Evolutionary conservation across 495 filamentous ascomycete genomes (phyloP).

Genomic region (Lepidopterella palustris): DNA sequence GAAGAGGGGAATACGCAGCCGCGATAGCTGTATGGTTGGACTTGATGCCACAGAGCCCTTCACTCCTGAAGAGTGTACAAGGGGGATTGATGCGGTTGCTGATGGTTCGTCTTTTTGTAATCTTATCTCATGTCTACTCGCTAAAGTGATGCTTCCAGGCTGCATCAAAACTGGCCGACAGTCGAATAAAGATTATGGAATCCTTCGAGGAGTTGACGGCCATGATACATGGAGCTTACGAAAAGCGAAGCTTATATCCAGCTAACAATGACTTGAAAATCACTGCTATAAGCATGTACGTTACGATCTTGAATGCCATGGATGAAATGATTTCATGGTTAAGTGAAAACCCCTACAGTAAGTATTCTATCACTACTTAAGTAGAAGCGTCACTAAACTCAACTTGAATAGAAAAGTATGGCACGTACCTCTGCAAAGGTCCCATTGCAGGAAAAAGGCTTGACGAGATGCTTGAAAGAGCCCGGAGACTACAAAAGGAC

Average conservation of each 20-base stretch:
- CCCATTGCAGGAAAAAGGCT: not conserved
- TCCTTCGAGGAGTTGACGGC: not conserved
- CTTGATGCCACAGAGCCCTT: not conserved
- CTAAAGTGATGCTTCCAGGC: not conserved
- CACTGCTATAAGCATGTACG: not conserved
- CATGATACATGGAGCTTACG: not conserved
- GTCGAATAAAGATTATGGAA: not conserved
- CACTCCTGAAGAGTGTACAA: not conserved
- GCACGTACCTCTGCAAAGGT: not conserved
- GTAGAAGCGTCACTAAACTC: not conserved
- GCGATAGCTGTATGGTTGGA: not conserved
- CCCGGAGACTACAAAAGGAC: not conserved
- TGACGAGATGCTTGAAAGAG: not conserved
- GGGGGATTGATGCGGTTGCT: not conserved
- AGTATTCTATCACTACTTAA: not conserved
- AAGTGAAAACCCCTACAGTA: not conserved
- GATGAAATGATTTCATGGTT: conserved; percentile 2
- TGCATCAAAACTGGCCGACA: not conserved
- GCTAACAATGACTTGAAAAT: not conserved
- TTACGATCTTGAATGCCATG: not conserved
- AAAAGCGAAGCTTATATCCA: not conserved
- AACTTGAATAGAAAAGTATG: not conserved
- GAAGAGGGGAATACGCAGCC: not conserved
- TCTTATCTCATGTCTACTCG: not conserved
- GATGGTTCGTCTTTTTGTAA: not conserved